Percentiles rank a stretch among this genome's conserved stretches.
Evolutionary conservation across 345 rosid genomes (phyloP).

Genomic region (Bruguiera parviflora): DNA sequence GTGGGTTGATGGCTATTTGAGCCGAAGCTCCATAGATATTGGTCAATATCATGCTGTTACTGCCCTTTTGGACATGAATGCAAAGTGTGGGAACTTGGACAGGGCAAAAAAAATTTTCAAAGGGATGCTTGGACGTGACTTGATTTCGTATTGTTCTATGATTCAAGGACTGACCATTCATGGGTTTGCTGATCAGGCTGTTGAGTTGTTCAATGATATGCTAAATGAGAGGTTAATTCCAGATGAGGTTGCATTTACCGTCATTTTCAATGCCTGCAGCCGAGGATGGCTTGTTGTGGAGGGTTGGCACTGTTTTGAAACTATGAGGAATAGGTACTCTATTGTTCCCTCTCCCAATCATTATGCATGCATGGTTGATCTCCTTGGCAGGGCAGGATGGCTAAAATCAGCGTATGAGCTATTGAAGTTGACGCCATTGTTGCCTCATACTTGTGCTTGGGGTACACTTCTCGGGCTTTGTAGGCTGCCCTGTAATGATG

Average conservation of each 20-base stretch:
- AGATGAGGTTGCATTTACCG: slow-evolving; percentile 63
- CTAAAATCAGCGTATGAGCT: slow-evolving; percentile 53
- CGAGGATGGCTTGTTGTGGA: slow-evolving; percentile 53
- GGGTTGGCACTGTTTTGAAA: slow-evolving; percentile 48
- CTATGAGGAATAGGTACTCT: slow-evolving; percentile 44
- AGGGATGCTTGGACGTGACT: slow-evolving; percentile 42
- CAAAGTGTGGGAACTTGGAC: slow-evolving; percentile 66
- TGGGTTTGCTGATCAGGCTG: slow-evolving; percentile 43
- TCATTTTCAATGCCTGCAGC: slow-evolving; percentile 58
- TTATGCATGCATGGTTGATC: slow-evolving; percentile 63
- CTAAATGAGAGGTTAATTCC: slow-evolving; percentile 57
- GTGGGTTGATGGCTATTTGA: slow-evolving; percentile 50
- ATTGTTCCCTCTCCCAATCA: slow-evolving; percentile 56
- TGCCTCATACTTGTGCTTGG: slow-evolving; percentile 66
- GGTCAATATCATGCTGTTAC: slow-evolving; percentile 45
- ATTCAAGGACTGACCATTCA: slow-evolving; percentile 64
- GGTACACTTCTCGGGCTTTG: slow-evolving; percentile 67
- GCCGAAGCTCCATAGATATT: slow-evolving; percentile 33
- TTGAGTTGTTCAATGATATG: slow-evolving; percentile 54
- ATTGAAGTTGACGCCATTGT: slow-evolving; percentile 48
- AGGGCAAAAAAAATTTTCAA: slow-evolving; percentile 53
- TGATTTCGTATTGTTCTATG: slow-evolving; percentile 57
- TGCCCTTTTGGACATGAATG: slow-evolving; percentile 72
- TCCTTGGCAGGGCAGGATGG: slow-evolving; percentile 55
- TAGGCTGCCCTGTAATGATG: slow-evolving; percentile 42